These are phyloP conservation scores for Tubosaeta sp. DNA, from an alignment of 768 basidiomycete species.

Conservation along the genomic window DNA sequence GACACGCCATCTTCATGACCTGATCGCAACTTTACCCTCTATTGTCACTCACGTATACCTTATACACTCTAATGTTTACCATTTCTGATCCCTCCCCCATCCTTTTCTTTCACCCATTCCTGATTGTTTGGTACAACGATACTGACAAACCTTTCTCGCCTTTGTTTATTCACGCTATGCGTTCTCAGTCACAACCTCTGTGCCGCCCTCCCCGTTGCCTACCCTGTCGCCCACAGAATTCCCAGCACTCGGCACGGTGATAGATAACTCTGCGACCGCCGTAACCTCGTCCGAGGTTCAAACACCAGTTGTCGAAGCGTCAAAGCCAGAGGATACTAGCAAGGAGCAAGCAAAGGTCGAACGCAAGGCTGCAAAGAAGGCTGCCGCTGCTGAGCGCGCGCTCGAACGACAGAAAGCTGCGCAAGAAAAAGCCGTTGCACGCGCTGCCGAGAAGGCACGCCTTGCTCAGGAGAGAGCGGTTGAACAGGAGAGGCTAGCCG, in stretches of 20 bases:
- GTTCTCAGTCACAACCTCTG: conserved; percentile 32
- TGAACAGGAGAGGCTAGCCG: conserved; percentile 47
- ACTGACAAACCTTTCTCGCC: conserved; percentile 37
- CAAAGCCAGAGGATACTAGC: conserved; percentile 31
- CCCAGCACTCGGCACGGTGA: conserved; percentile 50
- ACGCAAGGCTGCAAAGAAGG: conserved; percentile 63
- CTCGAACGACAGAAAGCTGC: conserved; percentile 54
- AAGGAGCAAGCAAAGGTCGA: conserved; percentile 55
- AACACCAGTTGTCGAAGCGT: conserved; percentile 9
- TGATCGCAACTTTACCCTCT: conserved; percentile 1
- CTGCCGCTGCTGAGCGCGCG: conserved; percentile 56
- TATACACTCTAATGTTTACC: conserved; percentile 12
- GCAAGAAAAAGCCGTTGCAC: conserved; percentile 53
- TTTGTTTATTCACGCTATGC: conserved; percentile 19
- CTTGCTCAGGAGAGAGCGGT: conserved; percentile 49
- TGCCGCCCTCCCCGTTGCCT: conserved; percentile 41
- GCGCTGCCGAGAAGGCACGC: conserved; percentile 51
- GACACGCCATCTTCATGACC: conserved; percentile 20
- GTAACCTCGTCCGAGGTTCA: conserved; percentile 23
- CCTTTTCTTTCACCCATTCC: conserved; percentile 37
- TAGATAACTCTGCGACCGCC: conserved; percentile 7
- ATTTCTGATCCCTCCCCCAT: conserved; percentile 31
- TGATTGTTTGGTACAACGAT: conserved; percentile 40
- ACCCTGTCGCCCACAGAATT: conserved; percentile 68
- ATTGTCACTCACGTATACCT: conserved; percentile 6